These are phyloP conservation scores for Nakazawaea wyomingensis DNA, from an alignment of 805 yeast genomes.

Conservation along the genomic window DNA sequence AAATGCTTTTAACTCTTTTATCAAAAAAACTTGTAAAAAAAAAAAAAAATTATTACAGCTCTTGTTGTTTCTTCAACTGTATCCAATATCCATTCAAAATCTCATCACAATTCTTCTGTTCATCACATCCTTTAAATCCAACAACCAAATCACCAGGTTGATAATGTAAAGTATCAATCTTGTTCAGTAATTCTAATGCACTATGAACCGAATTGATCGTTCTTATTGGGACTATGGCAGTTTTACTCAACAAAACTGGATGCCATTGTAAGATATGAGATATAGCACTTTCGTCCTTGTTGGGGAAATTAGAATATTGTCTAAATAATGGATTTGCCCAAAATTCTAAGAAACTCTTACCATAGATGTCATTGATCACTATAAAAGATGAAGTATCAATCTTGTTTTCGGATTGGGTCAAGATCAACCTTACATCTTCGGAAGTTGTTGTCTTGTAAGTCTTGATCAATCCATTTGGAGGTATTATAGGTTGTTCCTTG, in stretches of 20 bases:
- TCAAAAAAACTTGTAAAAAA: too few species aligned
- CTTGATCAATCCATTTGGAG: slow-evolving; percentile 60
- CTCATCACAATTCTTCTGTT: slow-evolving; percentile 45
- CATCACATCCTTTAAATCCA: slow-evolving; percentile 52
- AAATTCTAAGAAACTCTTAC: slow-evolving; percentile 68
- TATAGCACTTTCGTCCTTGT: slow-evolving; percentile 60
- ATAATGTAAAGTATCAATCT: slow-evolving; percentile 44
- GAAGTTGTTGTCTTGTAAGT: slow-evolving; percentile 62
- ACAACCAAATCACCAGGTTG: slow-evolving; percentile 64
- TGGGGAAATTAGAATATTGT: slow-evolving; percentile 56
- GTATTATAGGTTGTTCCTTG: slow-evolving; percentile 68
- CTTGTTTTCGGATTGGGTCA: slow-evolving; percentile 65
- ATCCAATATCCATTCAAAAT: slow-evolving; percentile 36
- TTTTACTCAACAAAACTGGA: slow-evolving; percentile 66
- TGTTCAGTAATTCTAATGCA: slow-evolving; percentile 29
- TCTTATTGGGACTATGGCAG: slow-evolving; percentile 67
- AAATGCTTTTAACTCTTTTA: too few species aligned
- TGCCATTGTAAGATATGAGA: slow-evolving; percentile 96
- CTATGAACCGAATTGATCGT: slow-evolving; percentile 44
- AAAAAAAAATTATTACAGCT: too few species aligned
- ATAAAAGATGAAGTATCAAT: slow-evolving; percentile 68
- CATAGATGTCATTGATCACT: slow-evolving; percentile 58
- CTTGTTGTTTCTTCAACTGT: slow-evolving; percentile 19
- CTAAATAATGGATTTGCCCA: slow-evolving; percentile 74
- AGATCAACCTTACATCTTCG: slow-evolving; percentile 48